Percentiles rank a stretch among this genome's conserved stretches.
These are phyloP conservation scores for Trametes sanguinea DNA, from an alignment of 768 basidiomycete species.

Conservation along the genomic window DNA sequence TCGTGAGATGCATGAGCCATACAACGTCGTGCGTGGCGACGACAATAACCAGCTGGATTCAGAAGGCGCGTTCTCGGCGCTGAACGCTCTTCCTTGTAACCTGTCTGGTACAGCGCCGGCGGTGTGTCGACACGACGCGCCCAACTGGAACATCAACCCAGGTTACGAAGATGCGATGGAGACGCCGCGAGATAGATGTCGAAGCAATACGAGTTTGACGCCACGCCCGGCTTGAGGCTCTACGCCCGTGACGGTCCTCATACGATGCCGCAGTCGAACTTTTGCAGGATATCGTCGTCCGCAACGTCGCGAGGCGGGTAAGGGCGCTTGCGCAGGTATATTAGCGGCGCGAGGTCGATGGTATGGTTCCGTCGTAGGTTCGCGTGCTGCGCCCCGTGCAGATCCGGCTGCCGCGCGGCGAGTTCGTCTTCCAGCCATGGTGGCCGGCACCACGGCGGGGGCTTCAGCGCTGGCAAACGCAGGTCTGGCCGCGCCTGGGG, in stretches of 20 bases:
- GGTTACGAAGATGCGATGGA: neutral
- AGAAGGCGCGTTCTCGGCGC: no score
- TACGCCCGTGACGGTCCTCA: neutral
- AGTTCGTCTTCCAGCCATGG: slow-evolving; percentile 19
- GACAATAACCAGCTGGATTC: neutral
- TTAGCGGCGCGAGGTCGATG: slow-evolving; percentile 56
- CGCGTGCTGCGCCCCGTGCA: slow-evolving; percentile 22
- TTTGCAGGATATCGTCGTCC: slow-evolving; percentile 68
- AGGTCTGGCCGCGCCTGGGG: neutral
- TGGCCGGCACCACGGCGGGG: slow-evolving; percentile 21
- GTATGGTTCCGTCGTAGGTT: slow-evolving; percentile 18
- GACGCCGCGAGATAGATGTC: neutral
- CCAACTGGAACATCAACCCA: neutral
- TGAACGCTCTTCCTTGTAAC: no score
- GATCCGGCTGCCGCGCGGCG: slow-evolving; percentile 19
- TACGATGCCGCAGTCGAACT: slow-evolving; percentile 21
- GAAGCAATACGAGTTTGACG: neutral
- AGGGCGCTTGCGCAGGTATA: slow-evolving; percentile 60
- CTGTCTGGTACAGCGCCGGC: no score
- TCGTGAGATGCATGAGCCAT: slow-evolving; percentile 2
- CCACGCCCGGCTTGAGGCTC: no score
- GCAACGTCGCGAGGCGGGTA: slow-evolving; percentile 67
- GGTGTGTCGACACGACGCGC: neutral
- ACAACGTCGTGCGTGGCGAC: neutral
- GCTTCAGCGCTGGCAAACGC: slow-evolving; percentile 16